Evolutionary conservation across 1,284 basidiomycete species (phyloP), one percentile per base, ranked within the genome.

Genomic region (Boletus smithii): DNA sequence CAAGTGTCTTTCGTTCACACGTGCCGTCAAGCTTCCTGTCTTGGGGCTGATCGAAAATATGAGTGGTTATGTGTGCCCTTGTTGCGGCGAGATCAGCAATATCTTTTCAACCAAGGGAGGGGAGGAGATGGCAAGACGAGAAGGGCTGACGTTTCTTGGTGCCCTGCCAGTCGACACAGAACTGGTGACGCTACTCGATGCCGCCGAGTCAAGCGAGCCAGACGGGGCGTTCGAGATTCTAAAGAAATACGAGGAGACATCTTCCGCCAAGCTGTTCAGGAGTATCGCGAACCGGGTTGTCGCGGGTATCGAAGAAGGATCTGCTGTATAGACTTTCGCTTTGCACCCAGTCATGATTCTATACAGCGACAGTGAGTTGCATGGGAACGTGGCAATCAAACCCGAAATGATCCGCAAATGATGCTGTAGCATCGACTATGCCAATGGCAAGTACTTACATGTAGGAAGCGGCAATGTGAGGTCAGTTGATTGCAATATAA

Each of bases 51-150:
- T 99, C 53, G 97, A 99, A 67, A 99, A 99, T 71, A 98, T 99
- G 97, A 92, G 92, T 49, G 97, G 97, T 33, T 99, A 97, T 70
- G 90, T 91, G 9, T 99, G 97, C 63, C 95, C 95, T 18, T 94
- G 91, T 62, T 95, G 91, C 60, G 87, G 88, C 20, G 94, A 98
- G 68, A 79, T 97, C 56, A 93, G 86, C 69, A 93, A 97, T 63
- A 83, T 97, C 42, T 99, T 98, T 71, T 97, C 95, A 6, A 89
- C 84, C 9, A 94, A 94, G 10, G 97, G 97, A 2, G 97, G 95
- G 0, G 81, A 88, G 69, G 85, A 83, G 59, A 84, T 95, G 83
- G 91, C 93, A 0, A 71, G 76, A 53, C 75, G 79, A 36, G 90
- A 95, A 65, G 77, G 73, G 7, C 63, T 97, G 22, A 68, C 67